Percentiles rank a stretch among this genome's conserved stretches.
Evolutionary conservation across 2,329 filamentous ascomycete genomes (phyloP).

Genomic region (Penicillium sp.): DNA sequence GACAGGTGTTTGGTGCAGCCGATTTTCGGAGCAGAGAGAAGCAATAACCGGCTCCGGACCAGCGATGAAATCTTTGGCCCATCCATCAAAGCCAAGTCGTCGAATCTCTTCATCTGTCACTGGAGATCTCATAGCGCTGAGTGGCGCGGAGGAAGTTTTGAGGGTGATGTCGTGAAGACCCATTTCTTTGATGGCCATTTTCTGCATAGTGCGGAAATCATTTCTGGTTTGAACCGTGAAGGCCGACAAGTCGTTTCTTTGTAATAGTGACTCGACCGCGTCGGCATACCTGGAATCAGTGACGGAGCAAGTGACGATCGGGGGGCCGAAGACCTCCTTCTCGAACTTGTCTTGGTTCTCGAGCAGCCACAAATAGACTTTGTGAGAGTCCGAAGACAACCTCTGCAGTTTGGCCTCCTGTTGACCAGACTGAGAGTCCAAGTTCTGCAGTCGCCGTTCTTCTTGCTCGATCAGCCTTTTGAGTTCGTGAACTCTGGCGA

Average conservation of each 20-base stretch:
- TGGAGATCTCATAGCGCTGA: constrained; percentile 54
- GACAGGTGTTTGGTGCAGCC: constrained; percentile 65
- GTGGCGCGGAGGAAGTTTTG: constrained; percentile 55
- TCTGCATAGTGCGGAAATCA: constrained; percentile 70
- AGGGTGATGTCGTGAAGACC: constrained; percentile 67
- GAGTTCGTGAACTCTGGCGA: constrained; percentile 36
- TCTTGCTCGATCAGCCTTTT: constrained; percentile 38
- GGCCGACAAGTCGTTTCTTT: constrained; percentile 50
- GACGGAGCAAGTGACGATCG: constrained; percentile 73
- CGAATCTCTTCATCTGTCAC: constrained; percentile 54
- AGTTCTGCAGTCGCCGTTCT: constrained; percentile 50
- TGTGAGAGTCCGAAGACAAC: constrained; percentile 59
- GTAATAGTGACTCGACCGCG: constrained; percentile 56
- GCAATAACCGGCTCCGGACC: constrained; percentile 80
- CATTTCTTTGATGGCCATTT: constrained; percentile 60
- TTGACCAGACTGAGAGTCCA: constrained; percentile 72
- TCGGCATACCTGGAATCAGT: constrained; percentile 65
- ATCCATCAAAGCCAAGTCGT: constrained; percentile 67
- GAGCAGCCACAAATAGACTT: constrained; percentile 78
- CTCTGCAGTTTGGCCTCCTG: constrained; percentile 62
- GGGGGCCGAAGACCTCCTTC: constrained; percentile 73
- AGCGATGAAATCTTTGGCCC: constrained; percentile 70
- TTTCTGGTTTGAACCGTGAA: constrained; percentile 71
- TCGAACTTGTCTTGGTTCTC: constrained; percentile 65
- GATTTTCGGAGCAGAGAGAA: constrained; percentile 75